A percentile compares a stretch with the other conserved stretches of the same genome.
phyloP scores from a whole-genome alignment of 2,329 filamentous ascomycete genomes.

The Trichoderma semiorbis region DNA sequence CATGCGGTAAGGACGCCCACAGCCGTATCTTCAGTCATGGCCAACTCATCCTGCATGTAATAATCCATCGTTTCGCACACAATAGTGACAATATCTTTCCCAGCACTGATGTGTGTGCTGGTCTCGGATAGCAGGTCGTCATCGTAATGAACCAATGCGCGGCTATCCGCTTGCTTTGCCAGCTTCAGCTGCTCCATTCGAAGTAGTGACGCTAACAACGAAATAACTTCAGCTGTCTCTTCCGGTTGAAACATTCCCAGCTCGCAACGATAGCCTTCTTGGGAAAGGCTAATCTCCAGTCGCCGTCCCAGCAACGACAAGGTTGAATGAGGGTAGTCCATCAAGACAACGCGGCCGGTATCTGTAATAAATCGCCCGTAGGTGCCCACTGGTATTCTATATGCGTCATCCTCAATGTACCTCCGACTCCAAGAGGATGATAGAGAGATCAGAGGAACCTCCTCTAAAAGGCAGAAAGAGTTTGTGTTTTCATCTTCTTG shows the following conservation, averaged over 20 bases:
- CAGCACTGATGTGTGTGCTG: conserved; percentile 53
- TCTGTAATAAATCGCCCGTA: conserved; percentile 73
- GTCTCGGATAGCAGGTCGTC: conserved; percentile 52
- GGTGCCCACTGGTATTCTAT: conserved; percentile 64
- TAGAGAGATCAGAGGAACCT: conserved; percentile 60
- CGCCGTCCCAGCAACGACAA: conserved; percentile 76
- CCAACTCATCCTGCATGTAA: conserved; percentile 55
- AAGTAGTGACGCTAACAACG: conserved; percentile 69
- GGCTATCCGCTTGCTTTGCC: conserved; percentile 21
- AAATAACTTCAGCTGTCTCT: conserved; percentile 69
- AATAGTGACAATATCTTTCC: conserved; percentile 73
- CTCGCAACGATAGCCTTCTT: conserved; percentile 51
- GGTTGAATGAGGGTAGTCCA: conserved; percentile 76
- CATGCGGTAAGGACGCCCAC: conserved; percentile 68
- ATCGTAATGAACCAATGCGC: conserved; percentile 34
- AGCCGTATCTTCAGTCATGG: conserved; percentile 58
- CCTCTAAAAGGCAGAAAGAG: conserved; percentile 63
- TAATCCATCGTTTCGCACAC: conserved; percentile 82
- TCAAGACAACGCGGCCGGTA: conserved; percentile 68
- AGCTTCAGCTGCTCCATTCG: conserved; percentile 45
- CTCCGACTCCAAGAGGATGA: conserved; percentile 44
- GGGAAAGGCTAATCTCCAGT: conserved; percentile 62
- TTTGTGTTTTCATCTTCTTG: conserved; percentile 86
- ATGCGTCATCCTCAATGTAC: conserved; percentile 46
- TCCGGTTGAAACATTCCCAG: conserved; percentile 55